Evolutionary conservation across 1,284 basidiomycete species (phyloP).

Genomic region (Microbotryomycetes sp.): DNA sequence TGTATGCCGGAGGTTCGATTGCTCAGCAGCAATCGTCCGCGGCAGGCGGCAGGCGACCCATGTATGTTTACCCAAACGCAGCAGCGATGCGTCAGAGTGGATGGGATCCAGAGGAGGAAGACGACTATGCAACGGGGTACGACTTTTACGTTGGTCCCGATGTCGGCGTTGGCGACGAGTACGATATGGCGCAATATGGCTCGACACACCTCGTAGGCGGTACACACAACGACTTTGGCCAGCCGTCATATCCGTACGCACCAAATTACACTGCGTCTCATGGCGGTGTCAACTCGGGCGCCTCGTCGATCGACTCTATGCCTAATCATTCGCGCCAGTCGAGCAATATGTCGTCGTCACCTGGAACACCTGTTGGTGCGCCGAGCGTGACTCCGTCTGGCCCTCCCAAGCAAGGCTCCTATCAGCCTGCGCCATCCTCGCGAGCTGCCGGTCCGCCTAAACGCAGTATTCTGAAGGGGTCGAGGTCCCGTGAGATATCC

Average conservation of each 20-base stretch:
- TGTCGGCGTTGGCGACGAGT: slow-evolving; percentile 42
- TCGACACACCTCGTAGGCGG: slow-evolving; percentile 29
- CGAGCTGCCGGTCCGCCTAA: slow-evolving; percentile 16
- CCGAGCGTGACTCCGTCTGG: not conserved
- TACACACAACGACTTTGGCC: slow-evolving; percentile 28
- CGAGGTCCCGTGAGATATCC: slow-evolving; percentile 18
- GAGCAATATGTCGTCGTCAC: not conserved
- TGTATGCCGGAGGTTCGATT: slow-evolving; percentile 1
- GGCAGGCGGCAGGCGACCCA: slow-evolving; percentile 4
- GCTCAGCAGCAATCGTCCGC: not conserved
- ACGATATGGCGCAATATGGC: slow-evolving; percentile 31
- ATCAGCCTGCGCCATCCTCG: slow-evolving; percentile 5
- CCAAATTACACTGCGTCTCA: not conserved
- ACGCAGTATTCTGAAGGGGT: slow-evolving; percentile 20
- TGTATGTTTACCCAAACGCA: slow-evolving; percentile 31
- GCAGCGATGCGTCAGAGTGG: slow-evolving; percentile 42
- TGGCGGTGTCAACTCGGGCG: slow-evolving; percentile 1
- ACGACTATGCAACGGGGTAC: slow-evolving; percentile 48
- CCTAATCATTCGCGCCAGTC: slow-evolving; percentile 17
- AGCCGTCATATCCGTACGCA: slow-evolving; percentile 17
- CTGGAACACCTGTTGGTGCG: no score
- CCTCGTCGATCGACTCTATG: slow-evolving; percentile 5
- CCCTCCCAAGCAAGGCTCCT: slow-evolving; percentile 10
- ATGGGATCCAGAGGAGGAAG: slow-evolving; percentile 47
- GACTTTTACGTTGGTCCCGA: slow-evolving; percentile 51